phyloP scores from a whole-genome alignment of 31 red algal species.

The Endocladia muricata region DNA sequence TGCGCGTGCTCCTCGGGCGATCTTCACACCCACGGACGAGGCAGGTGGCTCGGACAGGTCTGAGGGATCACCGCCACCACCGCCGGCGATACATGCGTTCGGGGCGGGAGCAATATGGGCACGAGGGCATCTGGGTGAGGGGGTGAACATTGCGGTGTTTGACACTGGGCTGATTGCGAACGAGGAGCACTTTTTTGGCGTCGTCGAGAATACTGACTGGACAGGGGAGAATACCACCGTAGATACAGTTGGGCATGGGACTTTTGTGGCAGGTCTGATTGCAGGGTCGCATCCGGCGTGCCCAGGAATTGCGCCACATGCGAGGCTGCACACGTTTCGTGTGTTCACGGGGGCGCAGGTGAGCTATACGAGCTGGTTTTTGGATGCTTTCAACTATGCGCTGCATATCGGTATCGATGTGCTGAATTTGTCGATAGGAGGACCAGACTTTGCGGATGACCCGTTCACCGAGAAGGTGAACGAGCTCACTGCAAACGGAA shows the following conservation, averaged over 20 bases:
- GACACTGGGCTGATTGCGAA: conserved; percentile 77
- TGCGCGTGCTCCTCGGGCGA: conserved; percentile 20
- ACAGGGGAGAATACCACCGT: conserved; percentile 68
- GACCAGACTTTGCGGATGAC: conserved; percentile 82
- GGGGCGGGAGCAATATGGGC: conserved; percentile 58
- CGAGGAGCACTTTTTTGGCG: conserved; percentile 39
- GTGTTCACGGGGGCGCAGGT: conserved; percentile 81
- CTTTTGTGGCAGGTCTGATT: conserved; percentile 89
- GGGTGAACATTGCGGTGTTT: conserved; percentile 88
- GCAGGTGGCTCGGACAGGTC: not conserved
- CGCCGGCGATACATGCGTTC: conserved; percentile 46
- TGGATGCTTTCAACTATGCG: conserved; percentile 97
- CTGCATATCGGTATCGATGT: conserved; percentile 78
- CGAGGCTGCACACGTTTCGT: conserved; percentile 65
- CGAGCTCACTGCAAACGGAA: conserved; percentile 79
- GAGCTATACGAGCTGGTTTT: conserved; percentile 88
- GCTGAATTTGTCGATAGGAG: conserved; percentile 90
- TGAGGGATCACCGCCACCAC: not conserved
- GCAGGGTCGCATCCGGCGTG: conserved; percentile 69
- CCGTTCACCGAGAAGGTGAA: conserved; percentile 94
- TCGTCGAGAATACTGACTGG: conserved; percentile 72
- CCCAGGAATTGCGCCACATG: conserved; percentile 83
- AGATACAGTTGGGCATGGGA: conserved; percentile 89
- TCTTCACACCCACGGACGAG: too few relatives aligned
- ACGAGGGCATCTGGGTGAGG: conserved; percentile 45